Conservation (phyloP, 305 asterid species). For the Lippia alba region DNA sequence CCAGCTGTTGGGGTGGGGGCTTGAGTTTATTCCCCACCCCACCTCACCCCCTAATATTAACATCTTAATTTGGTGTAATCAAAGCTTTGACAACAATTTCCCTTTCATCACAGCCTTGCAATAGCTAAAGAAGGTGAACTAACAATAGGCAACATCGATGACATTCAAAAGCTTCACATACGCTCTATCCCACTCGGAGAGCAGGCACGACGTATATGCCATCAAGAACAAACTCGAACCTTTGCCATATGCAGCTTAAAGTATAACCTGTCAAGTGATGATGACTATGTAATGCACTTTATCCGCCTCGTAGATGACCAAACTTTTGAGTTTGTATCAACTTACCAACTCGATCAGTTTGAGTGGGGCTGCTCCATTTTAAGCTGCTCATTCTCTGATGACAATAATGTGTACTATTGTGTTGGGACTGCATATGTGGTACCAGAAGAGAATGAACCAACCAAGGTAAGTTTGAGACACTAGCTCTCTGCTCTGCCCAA, state of each 20-base stretch:
- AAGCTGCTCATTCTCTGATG: slow-evolving; percentile 83
- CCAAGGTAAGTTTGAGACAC: slow-evolving; percentile 50
- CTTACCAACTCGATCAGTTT: slow-evolving; percentile 70
- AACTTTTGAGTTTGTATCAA: slow-evolving; percentile 74
- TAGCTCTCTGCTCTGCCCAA: slow-evolving; percentile 36
- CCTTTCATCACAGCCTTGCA: slow-evolving; percentile 62
- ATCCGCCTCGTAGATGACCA: slow-evolving; percentile 49
- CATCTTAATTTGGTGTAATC: neutral
- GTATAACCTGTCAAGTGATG: slow-evolving; percentile 63
- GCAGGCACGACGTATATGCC: slow-evolving; percentile 83
- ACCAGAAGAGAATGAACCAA: slow-evolving; percentile 76
- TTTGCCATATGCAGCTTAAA: slow-evolving; percentile 71
- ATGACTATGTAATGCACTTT: slow-evolving; percentile 41
- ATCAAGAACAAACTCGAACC: slow-evolving; percentile 79
- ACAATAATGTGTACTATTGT: slow-evolving; percentile 68
- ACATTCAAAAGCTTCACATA: slow-evolving; percentile 84
- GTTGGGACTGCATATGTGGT: slow-evolving; percentile 73
- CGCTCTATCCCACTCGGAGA: slow-evolving; percentile 84
- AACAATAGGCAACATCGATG: slow-evolving; percentile 83
- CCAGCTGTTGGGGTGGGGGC: no score
- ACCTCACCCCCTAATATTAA: neutral
- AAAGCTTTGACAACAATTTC: slow-evolving; percentile 25
- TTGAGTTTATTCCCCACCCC: neutral
- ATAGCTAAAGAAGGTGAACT: slow-evolving; percentile 82
- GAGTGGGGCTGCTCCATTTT: slow-evolving; percentile 77